phyloP scores from a whole-genome alignment of 306 rosid species.

The Quercus robur region DNA sequence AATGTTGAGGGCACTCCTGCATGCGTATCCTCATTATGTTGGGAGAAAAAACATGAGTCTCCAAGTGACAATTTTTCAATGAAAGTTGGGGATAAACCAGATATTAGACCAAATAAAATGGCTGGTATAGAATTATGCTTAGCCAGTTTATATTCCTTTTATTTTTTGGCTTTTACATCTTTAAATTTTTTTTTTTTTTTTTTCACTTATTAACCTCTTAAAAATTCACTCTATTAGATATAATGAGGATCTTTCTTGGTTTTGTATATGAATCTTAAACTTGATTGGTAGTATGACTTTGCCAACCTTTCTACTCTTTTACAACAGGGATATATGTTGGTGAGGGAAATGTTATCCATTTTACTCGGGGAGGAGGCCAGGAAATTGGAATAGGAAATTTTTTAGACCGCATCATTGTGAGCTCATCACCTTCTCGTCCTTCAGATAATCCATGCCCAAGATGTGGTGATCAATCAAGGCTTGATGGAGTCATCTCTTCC shows the following conservation, averaged over 20 bases:
- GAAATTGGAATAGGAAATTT: constrained; percentile 41
- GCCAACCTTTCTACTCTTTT: constrained; percentile 1
- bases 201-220: not conserved
- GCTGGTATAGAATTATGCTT: not conserved
- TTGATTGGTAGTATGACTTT: not conserved
- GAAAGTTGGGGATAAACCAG: not conserved
- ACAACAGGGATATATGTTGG: constrained; percentile 65
- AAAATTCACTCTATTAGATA: not conserved
- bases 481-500: constrained; percentile 52
- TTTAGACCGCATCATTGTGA: constrained; percentile 30
- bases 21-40: no score
- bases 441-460: constrained; percentile 41
- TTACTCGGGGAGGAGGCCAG: constrained; percentile 54
- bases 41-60: no score
- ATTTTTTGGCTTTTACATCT: no score
- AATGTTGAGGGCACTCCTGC: no score
- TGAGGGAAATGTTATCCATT: constrained; percentile 68
- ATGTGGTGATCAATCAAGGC: constrained; percentile 41
- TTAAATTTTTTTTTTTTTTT: not conserved
- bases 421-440: constrained; percentile 38
- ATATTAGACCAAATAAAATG: not conserved
- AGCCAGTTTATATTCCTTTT: not conserved
- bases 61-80: not conserved
- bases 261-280: constrained; percentile 10
- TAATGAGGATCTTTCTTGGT: not conserved